Evolutionary conservation across 2,329 filamentous ascomycete species (phyloP).

Genomic region (Colletotrichum plurivorum): DNA sequence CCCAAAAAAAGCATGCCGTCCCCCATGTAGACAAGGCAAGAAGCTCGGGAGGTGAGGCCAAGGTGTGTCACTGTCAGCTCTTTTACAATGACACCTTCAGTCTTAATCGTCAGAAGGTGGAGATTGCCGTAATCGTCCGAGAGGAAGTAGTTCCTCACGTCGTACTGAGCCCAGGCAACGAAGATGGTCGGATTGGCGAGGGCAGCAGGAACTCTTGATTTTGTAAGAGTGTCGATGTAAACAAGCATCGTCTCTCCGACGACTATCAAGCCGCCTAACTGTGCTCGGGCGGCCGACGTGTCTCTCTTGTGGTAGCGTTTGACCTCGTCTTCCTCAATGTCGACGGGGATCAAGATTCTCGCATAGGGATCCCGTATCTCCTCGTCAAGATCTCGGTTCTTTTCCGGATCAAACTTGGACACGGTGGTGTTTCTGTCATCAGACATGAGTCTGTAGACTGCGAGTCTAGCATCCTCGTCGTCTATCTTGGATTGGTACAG

Average conservation of each 20-base stretch:
- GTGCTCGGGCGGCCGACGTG: slow-evolving; percentile 65
- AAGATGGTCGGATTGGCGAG: slow-evolving; percentile 86
- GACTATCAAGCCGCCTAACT: slow-evolving; percentile 79
- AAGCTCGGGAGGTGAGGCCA: slow-evolving; percentile 79
- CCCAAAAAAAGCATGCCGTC: slow-evolving; percentile 84
- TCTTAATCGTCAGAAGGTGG: slow-evolving; percentile 85
- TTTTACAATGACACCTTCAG: slow-evolving; percentile 76
- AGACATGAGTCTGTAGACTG: slow-evolving; percentile 70
- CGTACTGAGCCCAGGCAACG: slow-evolving; percentile 90
- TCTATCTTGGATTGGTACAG: slow-evolving; percentile 70
- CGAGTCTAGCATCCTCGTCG: slow-evolving; percentile 67
- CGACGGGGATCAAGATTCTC: slow-evolving; percentile 74
- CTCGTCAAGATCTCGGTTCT: slow-evolving; percentile 68
- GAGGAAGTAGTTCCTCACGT: slow-evolving; percentile 86
- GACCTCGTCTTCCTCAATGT: slow-evolving; percentile 65
- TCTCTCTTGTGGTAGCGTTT: slow-evolving; percentile 74
- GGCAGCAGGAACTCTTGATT: slow-evolving; percentile 73
- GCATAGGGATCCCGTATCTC: slow-evolving; percentile 69
- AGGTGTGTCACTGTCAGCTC: slow-evolving; percentile 80
- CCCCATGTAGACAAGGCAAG: slow-evolving; percentile 83
- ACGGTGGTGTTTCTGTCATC: slow-evolving; percentile 70
- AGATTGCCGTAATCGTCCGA: slow-evolving; percentile 92
- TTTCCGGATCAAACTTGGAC: slow-evolving; percentile 68
- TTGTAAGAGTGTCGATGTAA: slow-evolving; percentile 86
- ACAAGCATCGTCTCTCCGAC: slow-evolving; percentile 85